Evolutionary conservation across 2,329 filamentous ascomycete species (phyloP).

Genomic region (Hymenoscyphus linearis): DNA sequence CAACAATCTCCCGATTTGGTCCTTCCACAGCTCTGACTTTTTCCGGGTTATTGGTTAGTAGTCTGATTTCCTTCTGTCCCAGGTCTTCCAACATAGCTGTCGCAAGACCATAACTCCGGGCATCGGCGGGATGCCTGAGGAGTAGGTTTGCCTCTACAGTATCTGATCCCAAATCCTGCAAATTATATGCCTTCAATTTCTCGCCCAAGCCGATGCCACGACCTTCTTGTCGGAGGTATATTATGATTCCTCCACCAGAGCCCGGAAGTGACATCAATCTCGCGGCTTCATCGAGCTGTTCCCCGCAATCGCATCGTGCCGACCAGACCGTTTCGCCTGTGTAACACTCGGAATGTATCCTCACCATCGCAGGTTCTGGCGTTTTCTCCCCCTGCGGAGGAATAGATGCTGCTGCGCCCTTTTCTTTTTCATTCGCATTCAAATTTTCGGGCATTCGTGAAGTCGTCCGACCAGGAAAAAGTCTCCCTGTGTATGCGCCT

Average conservation of each 20-base stretch:
- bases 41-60: constrained; percentile 96
- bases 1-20: constrained; percentile 78
- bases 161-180: constrained; percentile 95
- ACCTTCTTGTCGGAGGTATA: constrained; percentile 93
- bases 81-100: constrained; percentile 91
- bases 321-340: constrained; percentile 99
- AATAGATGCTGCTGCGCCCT: neutral
- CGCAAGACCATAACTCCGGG: constrained; percentile 89
- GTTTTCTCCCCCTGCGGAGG: constrained; percentile 18
- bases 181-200: constrained; percentile 96
- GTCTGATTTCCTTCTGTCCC: constrained; percentile 68
- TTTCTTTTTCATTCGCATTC: constrained; percentile 1
- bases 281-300: constrained; percentile 94
- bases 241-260: constrained; percentile 76
- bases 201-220: constrained; percentile 91
- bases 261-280: constrained; percentile 77
- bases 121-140: constrained; percentile 87
- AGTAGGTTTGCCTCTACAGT: constrained; percentile 94
- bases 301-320: constrained; percentile 93
- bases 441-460: constrained; percentile 19
- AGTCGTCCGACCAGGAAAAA: constrained; percentile 78
- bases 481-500: constrained; percentile 82
- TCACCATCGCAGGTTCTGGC: constrained; percentile 66
- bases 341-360: constrained; percentile 98
- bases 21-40: constrained; percentile 95